Base-by-base conservation (phyloP, 2,329 filamentous ascomycete species). In the Ophiocordyceps unilateralis region DNA sequence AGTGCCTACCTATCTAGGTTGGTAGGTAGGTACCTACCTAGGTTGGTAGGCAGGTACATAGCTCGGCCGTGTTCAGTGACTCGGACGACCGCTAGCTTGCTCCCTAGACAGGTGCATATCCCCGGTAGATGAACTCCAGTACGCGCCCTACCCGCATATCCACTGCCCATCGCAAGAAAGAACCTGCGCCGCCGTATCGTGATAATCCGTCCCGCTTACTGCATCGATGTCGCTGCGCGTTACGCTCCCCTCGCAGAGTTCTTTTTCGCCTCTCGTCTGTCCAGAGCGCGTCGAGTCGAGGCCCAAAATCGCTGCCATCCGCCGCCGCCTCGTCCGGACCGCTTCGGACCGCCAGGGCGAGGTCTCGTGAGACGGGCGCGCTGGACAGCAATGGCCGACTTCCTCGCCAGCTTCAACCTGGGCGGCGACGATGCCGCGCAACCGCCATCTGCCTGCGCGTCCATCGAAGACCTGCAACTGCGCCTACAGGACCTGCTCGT, bases 381-480 rank as follows among this genome's bases (percentile, higher is more conserved):
- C 7, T 52, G 41, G 40, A 30, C n/a, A 30, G 32, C 32, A 10
- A 64, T 64, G 61, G 50, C 55, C 20, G 61, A 63, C 51, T 63
- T 64, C 43, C 56, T 64, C 7, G 55, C 58, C 41, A 60, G 58
- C 50, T 58, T 63, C 49, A 54, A 55, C 40, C 50, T 64, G 38
- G 52, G 50, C 37, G 41, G 42, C 21, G 45, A 47, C 40, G 50
- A 54, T 26, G 45, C 48, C 11, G 47, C 50, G n/a, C 45, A 47
- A 20, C 48, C 47, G 23, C 47, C 52, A 23, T 45, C 47, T 36
- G 47, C 52, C 28, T 64, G 59, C 50, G 47, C 48, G 30, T 61
- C 60, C 15, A 44, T 59, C 39, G 63, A 68, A 17, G 68, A 76
- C 23, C 55, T 77, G 7, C 62, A 68, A 47, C 49, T 50, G 20